phyloP scores from a whole-genome alignment of 2,329 filamentous ascomycete species.

The Cryphonectria naterciae region DNA sequence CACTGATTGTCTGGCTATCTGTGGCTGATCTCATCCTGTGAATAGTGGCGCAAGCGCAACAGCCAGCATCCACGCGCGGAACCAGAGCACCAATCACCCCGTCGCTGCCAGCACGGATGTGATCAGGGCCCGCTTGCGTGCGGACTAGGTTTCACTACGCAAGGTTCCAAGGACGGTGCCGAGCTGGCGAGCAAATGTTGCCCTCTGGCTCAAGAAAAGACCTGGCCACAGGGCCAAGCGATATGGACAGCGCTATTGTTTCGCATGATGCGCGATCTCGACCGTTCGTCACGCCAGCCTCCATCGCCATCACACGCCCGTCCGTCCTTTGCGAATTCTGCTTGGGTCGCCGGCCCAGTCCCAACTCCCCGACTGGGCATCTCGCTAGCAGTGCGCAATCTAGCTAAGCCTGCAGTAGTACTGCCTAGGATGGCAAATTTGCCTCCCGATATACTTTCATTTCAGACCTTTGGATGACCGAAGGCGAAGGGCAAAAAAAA shows the following conservation, averaged over 20 bases:
- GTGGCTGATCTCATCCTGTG: neutral
- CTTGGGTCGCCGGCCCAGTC: neutral
- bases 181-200: neutral
- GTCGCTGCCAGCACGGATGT: neutral
- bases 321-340: neutral
- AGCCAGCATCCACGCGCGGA: neutral
- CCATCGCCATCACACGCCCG: neutral
- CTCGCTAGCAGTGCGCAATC: neutral
- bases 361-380: neutral
- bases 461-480: neutral
- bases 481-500: too few relatives aligned
- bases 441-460: neutral
- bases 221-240: neutral
- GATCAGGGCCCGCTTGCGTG: constrained; percentile 4
- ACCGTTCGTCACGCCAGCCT: neutral
- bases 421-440: constrained; percentile 6
- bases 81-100: neutral
- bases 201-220: neutral
- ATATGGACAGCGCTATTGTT: constrained; percentile 12
- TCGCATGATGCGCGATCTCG: constrained; percentile 8
- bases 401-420: constrained; percentile 4
- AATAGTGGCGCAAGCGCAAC: neutral
- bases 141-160: constrained; percentile 11
- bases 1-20: neutral
- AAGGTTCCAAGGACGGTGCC: neutral